Base-by-base conservation (phyloP, 2,329 filamentous ascomycete species). In the Hypocreales sp. region DNA sequence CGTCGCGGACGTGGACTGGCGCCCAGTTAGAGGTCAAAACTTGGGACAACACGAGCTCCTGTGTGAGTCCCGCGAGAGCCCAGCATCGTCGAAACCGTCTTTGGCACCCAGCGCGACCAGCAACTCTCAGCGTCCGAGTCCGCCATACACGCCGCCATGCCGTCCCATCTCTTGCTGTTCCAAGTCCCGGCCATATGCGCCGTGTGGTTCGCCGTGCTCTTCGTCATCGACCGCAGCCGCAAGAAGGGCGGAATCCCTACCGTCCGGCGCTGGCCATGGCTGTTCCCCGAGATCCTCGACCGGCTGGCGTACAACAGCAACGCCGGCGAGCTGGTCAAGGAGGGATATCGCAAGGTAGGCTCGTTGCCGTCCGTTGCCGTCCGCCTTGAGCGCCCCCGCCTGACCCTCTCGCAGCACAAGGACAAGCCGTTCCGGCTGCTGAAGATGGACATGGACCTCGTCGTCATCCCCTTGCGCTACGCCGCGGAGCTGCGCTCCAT, bases 391-490 rank as follows among this genome's bases (percentile, higher is more conserved):
- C n/a, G 3, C 7, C 14, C 13, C 5, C 5, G 6, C 5, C 15
- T 15, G 16, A 4, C 15, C 12, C 11, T 3, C 10, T 12, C 15
- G 27, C 9, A 34, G 31, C 16, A 32, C 21, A 32, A 30, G 18
- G 22, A 34, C 11, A 29, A 16, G 3, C 34, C 34, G 7, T 36
- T 36, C 14, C 24, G 28, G 20, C 15, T 36, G 8, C 31, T 32
- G 5, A 36, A 32, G 16, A 34, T 36, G 34, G 34, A 36, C 19
- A 36, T 36, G 34, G 34, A 36, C 16, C 23, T 36, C 7, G 22
- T 34, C 17, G 24, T 36, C 9, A 28, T 36, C 22, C 34, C 34
- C 2, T 22, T 36, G 7, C 30, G 31, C 16, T 34, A 36, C n/a
- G 31, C 34, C 4, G 14, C 18, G 7, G 34, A 36, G 17, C 15